Base-by-base conservation (phyloP, 2,329 filamentous ascomycete genomes). In the Nothophaeocryptopus gaeumannii region DNA sequence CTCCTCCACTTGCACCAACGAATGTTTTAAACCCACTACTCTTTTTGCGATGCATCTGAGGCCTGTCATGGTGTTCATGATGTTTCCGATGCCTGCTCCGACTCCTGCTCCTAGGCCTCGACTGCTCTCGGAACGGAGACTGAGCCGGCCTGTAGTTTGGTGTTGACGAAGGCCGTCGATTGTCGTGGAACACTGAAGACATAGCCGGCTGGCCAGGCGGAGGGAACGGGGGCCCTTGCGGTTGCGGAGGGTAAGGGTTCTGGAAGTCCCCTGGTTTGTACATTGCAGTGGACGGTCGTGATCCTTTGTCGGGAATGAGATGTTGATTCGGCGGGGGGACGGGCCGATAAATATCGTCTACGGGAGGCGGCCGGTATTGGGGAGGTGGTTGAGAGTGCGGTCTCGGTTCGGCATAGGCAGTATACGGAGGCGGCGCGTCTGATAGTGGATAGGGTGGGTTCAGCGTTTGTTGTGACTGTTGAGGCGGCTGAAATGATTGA, bases 1-100 rank as follows among this genome's bases (percentile, higher is more conserved):
- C 72, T 10, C 73, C 73, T 2, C 67, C 72, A 8, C 72, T 71
- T 0, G 72, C 73, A 39, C 73, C 73, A 0, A 75, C 58, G 43
- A 75, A 75, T 0, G 72, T 73, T 31, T 72, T 56, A 5, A 62
- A 58, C 8, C 61, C 55, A 9, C 48, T 58, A 3, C 51, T 52
- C 45, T 62, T 63, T 48, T 62, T 62, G 31, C 41, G 42, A 38
- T 47, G 45, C 10, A 20, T 44, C 43, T 50, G 43, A 13, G 53
- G 45, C 31, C 49, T 51, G 32, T 55, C 38, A 38, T 55, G 51
- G 20, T 26, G 20, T 26, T 26, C 20, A 40, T 58, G 54, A 34
- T 62, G 54, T 33, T 53, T 57, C 10, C 47, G 39, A 16, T 59
- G 59, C 8, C 60, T 45, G 39, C 53, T 56, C 10, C 58, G 47